A percentile compares a stretch with the other conserved stretches of the same genome.
phyloP scores from a whole-genome alignment of 2,329 filamentous ascomycete species.

The Sclerotinia glacialis region DNA sequence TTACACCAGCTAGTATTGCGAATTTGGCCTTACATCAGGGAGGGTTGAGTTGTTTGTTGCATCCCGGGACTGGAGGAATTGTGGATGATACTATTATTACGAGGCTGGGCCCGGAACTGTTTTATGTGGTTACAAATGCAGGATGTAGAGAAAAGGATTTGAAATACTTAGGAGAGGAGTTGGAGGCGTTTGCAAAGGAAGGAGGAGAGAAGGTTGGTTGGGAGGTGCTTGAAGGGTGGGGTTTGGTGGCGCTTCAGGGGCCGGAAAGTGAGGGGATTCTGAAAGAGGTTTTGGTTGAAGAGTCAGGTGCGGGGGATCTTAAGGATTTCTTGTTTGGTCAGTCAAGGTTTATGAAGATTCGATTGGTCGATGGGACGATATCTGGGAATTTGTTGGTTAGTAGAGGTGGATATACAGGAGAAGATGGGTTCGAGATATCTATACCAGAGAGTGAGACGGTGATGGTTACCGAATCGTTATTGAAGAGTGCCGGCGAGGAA shows the following conservation, averaged over 20 bases:
- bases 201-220: constrained; percentile 60
- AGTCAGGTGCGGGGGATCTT: constrained; percentile 50
- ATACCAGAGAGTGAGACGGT: constrained; percentile 67
- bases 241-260: constrained; percentile 86
- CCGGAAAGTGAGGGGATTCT: constrained; percentile 72
- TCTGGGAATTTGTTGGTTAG: constrained; percentile 66
- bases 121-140: constrained; percentile 95
- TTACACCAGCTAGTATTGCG: constrained; percentile 75
- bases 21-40: constrained; percentile 65
- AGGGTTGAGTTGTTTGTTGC: constrained; percentile 80
- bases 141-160: constrained; percentile 87
- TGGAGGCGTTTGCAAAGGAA: constrained; percentile 57
- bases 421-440: constrained; percentile 97
- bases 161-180: constrained; percentile 68
- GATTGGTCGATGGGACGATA: constrained; percentile 51
- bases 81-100: constrained; percentile 94
- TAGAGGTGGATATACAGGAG: constrained; percentile 91
- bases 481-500: constrained; percentile 53
- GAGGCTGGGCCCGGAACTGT: constrained; percentile 67
- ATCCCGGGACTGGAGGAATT: constrained; percentile 80
- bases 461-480: constrained; percentile 60
- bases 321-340: constrained; percentile 78
- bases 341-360: constrained; percentile 63
- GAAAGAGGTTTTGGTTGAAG: constrained; percentile 55
- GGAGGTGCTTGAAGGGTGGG: constrained; percentile 68